Evolutionary conservation across 306 rosid species (phyloP).

Genomic region (Crataegus laevigata): DNA sequence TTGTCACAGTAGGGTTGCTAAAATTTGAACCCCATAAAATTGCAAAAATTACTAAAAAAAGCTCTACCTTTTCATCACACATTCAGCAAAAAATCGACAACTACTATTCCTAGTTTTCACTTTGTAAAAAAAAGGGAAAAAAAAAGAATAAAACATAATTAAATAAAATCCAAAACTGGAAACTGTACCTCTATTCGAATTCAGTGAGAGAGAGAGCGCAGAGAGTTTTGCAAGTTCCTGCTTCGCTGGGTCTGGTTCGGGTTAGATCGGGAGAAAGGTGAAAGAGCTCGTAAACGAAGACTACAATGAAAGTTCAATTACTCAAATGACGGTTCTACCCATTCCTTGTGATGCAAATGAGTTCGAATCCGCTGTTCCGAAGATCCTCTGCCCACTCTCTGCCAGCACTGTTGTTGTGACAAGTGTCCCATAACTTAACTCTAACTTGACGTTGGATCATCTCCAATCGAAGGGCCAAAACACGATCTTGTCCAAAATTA

Average conservation of each 20-base stretch:
- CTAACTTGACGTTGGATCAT: too few relatives aligned
- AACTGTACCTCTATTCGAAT: conserved; percentile 18
- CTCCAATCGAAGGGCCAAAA: too few relatives aligned
- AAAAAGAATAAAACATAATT: background rate
- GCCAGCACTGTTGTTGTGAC: too few relatives aligned
- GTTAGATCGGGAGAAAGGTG: conserved; percentile 6
- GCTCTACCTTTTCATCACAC: background rate
- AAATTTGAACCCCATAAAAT: background rate
- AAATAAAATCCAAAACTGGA: background rate
- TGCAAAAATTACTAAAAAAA: background rate
- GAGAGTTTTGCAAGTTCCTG: conserved; percentile 2
- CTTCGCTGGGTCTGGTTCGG: conserved; percentile 4
- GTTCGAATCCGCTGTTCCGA: too few relatives aligned
- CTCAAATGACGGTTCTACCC: conserved; percentile 6
- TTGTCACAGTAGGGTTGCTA: background rate
- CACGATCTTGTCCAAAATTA: too few relatives aligned
- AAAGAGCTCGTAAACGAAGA: conserved; percentile 12
- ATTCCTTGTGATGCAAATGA: background rate
- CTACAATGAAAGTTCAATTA: background rate
- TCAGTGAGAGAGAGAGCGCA: conserved; percentile 1
- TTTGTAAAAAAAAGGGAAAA: background rate
- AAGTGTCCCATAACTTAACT: too few relatives aligned
- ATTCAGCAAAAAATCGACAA: background rate
- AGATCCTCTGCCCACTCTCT: too few relatives aligned
- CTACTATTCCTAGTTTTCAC: background rate